Evolutionary conservation across 2,329 filamentous ascomycete species (phyloP).

Genomic region (Colletotrichum phormii): DNA sequence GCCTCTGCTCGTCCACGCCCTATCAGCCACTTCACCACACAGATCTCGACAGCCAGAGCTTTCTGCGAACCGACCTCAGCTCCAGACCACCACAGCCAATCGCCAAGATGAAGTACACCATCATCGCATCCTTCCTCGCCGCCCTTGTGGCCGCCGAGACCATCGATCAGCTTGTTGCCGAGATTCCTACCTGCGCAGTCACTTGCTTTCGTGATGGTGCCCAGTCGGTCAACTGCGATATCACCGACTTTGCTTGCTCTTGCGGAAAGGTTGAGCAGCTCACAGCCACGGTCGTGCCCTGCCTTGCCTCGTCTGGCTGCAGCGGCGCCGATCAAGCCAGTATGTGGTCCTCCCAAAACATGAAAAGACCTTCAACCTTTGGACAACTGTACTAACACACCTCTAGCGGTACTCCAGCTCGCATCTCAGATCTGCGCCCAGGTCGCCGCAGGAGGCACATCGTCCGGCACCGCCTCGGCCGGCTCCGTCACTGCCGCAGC

Average conservation of each 20-base stretch:
- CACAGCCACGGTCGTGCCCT: slow-evolving; percentile 47
- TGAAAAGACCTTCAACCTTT: no score
- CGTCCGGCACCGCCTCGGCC: neutral
- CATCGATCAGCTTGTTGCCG: slow-evolving; percentile 41
- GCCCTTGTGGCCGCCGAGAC: slow-evolving; percentile 40
- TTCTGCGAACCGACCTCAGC: neutral
- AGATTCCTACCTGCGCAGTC: slow-evolving; percentile 53
- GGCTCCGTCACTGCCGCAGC: slow-evolving; percentile 16
- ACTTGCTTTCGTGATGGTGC: slow-evolving; percentile 49
- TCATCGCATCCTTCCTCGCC: slow-evolving; percentile 42
- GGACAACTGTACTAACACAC: neutral
- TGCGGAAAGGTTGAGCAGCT: slow-evolving; percentile 51
- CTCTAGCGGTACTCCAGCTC: slow-evolving; percentile 40
- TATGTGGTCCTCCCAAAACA: slow-evolving; percentile 40
- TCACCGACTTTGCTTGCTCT: slow-evolving; percentile 51
- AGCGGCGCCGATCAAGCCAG: slow-evolving; percentile 48
- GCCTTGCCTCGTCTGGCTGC: slow-evolving; percentile 49
- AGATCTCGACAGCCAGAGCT: neutral
- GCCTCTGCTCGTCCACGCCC: neutral
- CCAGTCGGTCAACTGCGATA: slow-evolving; percentile 46
- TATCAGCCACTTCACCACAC: neutral
- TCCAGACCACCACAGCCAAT: neutral
- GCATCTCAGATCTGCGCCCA: slow-evolving; percentile 42
- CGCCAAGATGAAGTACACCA: slow-evolving; percentile 47
- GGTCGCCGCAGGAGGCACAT: neutral